Evolutionary conservation across 176 grass and related monocot genomes (phyloP), one percentile per base, ranked within the genome.

Genomic region (Oryza punctata): DNA sequence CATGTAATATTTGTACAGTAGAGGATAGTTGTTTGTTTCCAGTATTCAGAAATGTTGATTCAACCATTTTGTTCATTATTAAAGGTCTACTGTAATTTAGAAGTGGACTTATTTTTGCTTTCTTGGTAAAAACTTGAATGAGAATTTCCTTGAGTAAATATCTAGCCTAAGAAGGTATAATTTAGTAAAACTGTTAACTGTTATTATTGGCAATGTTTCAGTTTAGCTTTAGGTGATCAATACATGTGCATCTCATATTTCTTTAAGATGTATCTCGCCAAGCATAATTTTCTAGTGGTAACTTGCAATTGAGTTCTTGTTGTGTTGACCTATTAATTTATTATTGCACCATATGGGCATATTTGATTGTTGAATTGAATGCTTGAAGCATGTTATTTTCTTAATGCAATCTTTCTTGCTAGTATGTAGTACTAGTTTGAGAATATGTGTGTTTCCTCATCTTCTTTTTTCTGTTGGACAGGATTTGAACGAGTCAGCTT

Each of bases 401-500:
- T 16, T 41, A 3, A 7, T 8, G 32, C 15, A 10, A 72, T 64
- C 10, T 81, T 41, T 65, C 46, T 57, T 61, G 45, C 8, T 15
- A 67, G 19, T 68, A 69, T 78, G 23, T 52, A 70, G 6, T 37
- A 37, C 35, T 37, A 37, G 16, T 43, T 84, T 83, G 29, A 72
- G 10, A 57, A 78, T 76, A 24, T 30, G 13, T 46, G 37, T 54
- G 16, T 57, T 21, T 11, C 8, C 21, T 61, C 3, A 61, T 6
- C 9, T 11, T 61, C 24, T 23, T 75, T 80, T 83, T 15, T 63
- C 87, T 57, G 0, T 33, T 33, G 44, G 29, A 50, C 87, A 94
- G 89, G 89, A 75, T 52, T 85, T 28, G 5, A 50, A 75, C 28
- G 19, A 54, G 68, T 82, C 29, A 28, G 35, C 59, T 54, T 12